Evolutionary conservation across 306 rosid species (phyloP), one percentile per base, ranked within the genome.

Genomic region (Ormosia semicastrata): DNA sequence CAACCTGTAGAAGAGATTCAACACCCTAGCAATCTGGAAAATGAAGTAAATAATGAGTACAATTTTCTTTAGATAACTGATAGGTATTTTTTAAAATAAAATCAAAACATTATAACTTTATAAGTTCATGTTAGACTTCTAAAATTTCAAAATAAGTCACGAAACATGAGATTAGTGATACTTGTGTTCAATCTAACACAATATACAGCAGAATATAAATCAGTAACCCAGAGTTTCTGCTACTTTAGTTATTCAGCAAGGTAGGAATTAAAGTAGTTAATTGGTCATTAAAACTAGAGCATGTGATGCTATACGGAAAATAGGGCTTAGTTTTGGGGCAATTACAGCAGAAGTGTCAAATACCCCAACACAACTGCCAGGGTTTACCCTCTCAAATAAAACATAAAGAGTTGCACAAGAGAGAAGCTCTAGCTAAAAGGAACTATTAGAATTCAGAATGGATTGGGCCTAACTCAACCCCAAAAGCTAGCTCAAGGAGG

Each of bases 1-100:
- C 88, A 95, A 93, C 89, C 98, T 88, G 87, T 92, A 93, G 60
- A 93, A 86, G 86, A 95, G 89, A 87, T 93, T 96, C 90, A 95
- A 84, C 80, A 90, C 91, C 90, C 99, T 92, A 32, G 96, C 95
- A 86, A 95, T 89, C 99, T 95, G 90, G 83, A 82, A 82, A 88
- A 75, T 56, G 65, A 77, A 80, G 82, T 49, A 74, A 62, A 67
- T 68, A 70, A 52, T 76, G 57, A 80, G 78, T 76, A 52, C 54
- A 83, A 54, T 3, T 75, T 59, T 80, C 66, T 59, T 77, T 40
- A 65, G 70, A 70, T 60, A 68, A 78, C 47, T 33, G 47, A 36
- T 9, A 68, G 75, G 40, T 13, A 79, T 40, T 32, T 46, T 41
- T 29, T 17, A 50, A 73, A 81, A 75, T 63, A 10, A 66, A 81